Evolutionary conservation across 2,329 filamentous ascomycete genomes (phyloP).

Genomic region (Colletotrichum sp.): DNA sequence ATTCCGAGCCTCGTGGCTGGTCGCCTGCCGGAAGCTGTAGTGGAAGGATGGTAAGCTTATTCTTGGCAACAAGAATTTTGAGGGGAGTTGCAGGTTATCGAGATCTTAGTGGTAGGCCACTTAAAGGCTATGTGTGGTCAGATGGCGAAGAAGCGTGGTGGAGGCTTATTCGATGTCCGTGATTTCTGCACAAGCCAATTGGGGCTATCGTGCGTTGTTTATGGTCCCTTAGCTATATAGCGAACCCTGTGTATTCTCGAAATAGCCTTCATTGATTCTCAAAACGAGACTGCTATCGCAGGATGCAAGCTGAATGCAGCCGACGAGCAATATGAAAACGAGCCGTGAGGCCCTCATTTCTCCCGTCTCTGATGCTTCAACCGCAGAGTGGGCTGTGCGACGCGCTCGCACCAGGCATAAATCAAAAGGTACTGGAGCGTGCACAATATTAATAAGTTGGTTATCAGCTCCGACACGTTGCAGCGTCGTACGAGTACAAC

Average conservation of each 20-base stretch:
- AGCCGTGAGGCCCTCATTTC: not conserved
- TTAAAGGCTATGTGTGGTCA: not conserved
- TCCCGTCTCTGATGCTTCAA: not conserved
- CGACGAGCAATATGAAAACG: not conserved
- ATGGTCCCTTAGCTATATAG: not conserved
- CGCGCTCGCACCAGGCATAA: not conserved
- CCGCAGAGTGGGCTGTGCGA: not conserved
- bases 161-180: not conserved
- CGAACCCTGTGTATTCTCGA: not conserved
- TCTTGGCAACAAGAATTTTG: not conserved
- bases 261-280: not conserved
- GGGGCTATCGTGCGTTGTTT: not conserved
- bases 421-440: not conserved
- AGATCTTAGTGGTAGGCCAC: not conserved
- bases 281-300: not conserved
- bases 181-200: not conserved
- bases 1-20: not conserved
- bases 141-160: not conserved
- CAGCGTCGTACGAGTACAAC: not conserved
- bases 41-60: slow-evolving; percentile 2
- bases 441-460: not conserved
- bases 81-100: not conserved
- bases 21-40: not conserved
- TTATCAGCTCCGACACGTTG: not conserved
- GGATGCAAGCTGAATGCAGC: not conserved